Base-by-base conservation (phyloP, 129 eudicot species). In the Oenanthe sinensis region DNA sequence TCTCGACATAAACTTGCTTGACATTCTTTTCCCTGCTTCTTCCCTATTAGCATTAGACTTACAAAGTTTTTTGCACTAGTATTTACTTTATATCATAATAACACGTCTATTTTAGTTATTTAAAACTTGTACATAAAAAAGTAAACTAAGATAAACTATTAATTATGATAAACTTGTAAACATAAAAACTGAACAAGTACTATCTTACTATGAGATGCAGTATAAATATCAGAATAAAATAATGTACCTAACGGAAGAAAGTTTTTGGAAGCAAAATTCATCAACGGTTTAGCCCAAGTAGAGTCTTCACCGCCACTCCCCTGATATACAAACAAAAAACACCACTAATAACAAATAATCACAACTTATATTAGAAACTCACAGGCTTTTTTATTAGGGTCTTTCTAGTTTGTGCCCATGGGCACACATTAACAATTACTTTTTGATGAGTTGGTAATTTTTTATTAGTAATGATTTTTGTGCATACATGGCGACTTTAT, bases 211-310 rank as follows among this genome's bases (percentile, higher is more conserved):
- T 0, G 26, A 43, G 13, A 58, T 5, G 16, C 76, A 43, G n/a
- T 22, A 72, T 4, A 33, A 16, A 37, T 6, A 24, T 2, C 36
- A 9, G 4, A 74, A 75, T 2, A 2, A 12, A 74, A 54, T 44
- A n/a, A 75, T 80, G n/a, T 78, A 91, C 94, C 90, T 43, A 92
- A 81, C 4, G 95, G 95, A 75, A 92, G 91, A 80, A 92, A 85
- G 81, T 92, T 92, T 83, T 79, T 83, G 43, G 89, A 43, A 16
- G 85, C 90, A 44, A 91, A 84, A 79, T 79, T 85, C 81, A 86
- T 33, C 71, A 92, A 71, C 39, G 87, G 85, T 54, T 82, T 79
- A 74, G 82, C 72, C 88, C 82, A 85, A 88, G 28, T 80, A 2
- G 90, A 70, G 47, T 78, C 52, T 37, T 65, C 85, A 67, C 79